phyloP scores from a whole-genome alignment of 225 moss, liverwort and hornwort species.

The Sphagnum contortum region DNA sequence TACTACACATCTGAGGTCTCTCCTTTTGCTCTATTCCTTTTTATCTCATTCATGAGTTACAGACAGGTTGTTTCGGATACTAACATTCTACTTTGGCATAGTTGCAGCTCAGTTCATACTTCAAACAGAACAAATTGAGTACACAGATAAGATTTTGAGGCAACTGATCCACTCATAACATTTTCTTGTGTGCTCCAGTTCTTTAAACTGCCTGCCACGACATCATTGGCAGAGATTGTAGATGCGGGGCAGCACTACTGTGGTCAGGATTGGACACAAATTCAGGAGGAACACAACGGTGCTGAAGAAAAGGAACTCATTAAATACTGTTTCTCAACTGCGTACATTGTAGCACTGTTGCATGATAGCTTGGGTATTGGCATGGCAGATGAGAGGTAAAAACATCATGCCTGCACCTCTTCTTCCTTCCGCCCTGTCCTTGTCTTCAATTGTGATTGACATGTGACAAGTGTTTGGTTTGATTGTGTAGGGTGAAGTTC shows the following conservation, averaged over 20 bases:
- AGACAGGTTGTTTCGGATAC: too few relatives aligned
- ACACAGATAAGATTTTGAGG: too few relatives aligned
- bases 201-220: constrained; percentile 51
- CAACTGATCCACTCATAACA: too few relatives aligned
- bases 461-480: too few relatives aligned
- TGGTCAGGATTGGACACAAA: constrained; percentile 43
- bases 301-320: constrained; percentile 44
- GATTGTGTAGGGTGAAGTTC: constrained; percentile 31
- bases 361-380: constrained; percentile 56
- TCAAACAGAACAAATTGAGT: too few relatives aligned
- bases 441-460: too few relatives aligned
- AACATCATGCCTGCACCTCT: too few relatives aligned
- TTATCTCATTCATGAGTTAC: too few relatives aligned
- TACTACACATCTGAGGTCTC: constrained; percentile 59
- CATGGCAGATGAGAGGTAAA: constrained; percentile 8
- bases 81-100: too few relatives aligned
- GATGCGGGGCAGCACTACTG: constrained; percentile 57
- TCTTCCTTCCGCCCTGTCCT: too few relatives aligned
- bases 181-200: constrained; percentile 23
- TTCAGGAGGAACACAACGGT: constrained; percentile 27
- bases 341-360: constrained; percentile 65
- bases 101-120: too few relatives aligned
- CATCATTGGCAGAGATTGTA: constrained; percentile 42
- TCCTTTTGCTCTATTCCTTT: too few relatives aligned
- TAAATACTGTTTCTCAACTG: constrained; percentile 57